Base-by-base conservation (phyloP, 352 stramenopile genomes). In the Globisporangium cystogenes region DNA sequence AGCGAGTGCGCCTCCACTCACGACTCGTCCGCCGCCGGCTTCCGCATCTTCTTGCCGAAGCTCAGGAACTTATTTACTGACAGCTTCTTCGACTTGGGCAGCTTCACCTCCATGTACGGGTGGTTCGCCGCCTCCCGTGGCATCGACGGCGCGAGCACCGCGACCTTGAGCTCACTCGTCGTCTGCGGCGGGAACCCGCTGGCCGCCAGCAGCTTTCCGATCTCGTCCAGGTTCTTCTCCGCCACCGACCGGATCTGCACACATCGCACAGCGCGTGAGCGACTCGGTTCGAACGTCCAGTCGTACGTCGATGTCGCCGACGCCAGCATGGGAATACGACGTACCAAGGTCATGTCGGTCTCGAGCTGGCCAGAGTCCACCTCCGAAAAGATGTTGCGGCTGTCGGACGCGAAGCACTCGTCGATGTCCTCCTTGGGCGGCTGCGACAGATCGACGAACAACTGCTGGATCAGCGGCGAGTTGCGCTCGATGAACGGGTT, bases 401-500 rank as follows among this genome's bases (percentile, higher is more conserved):
- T 90, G 53, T 95, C 82, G 0, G 64, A 49, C 1, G 81, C 62
- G 50, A 93, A 95, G 43, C 79, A 88, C 40, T 86, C 72, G 35
- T 93, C 78, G 50, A 93, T 85, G 51, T 86, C 74, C 48, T 72
- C 65, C 20, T 68, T 63, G 4, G 79, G 82, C 5, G 74, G 67
- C 47, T 83, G 74, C 23, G 82, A 79, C 44, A 95, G 63, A 15
- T 82, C 75, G 37, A 71, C 70, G 50, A 93, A 95, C 0, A 95
- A 64, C n/a, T 76, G 65, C 53, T 92, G 74, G 50, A 95, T 93
- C 24, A 65, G 70, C 11, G 70, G 60, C 3, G 85, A 87, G 45
- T 95, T 95, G 23, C 74, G 72, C 48, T 90, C 77, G 48, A 95
- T 93, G 60, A 95, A 95, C 37, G 79, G 72, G 67, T 95, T 95